Percentiles rank a stretch among this genome's conserved stretches.
phyloP scores from a whole-genome alignment of 257 asterid genomes.

The Solanum clarkiae region DNA sequence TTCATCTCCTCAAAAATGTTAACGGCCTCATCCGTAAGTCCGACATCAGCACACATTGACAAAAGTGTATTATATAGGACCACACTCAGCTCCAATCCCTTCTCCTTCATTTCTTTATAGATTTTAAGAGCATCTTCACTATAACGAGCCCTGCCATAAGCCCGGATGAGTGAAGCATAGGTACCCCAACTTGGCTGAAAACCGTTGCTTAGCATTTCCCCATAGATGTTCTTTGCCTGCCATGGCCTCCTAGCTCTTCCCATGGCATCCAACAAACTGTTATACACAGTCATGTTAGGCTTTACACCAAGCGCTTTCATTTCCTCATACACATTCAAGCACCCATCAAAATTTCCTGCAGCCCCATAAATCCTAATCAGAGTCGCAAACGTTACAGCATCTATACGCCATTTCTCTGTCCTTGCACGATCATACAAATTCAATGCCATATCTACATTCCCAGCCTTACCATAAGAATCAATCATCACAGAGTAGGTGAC shows the following conservation, averaged over 20 bases:
- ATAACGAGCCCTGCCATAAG: slow-evolving; percentile 59
- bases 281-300: slow-evolving; percentile 54
- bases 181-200: slow-evolving; percentile 63
- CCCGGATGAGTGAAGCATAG: slow-evolving; percentile 70
- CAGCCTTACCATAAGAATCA: slow-evolving; percentile 71
- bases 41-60: slow-evolving; percentile 76
- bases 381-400: slow-evolving; percentile 59
- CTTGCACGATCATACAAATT: slow-evolving; percentile 75
- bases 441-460: slow-evolving; percentile 64
- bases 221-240: slow-evolving; percentile 64
- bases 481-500: slow-evolving; percentile 75
- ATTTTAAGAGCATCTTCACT: slow-evolving; percentile 62
- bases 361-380: slow-evolving; percentile 58
- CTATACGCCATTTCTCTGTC: slow-evolving; percentile 74
- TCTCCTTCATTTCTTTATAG: slow-evolving; percentile 81
- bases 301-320: slow-evolving; percentile 71
- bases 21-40: slow-evolving; percentile 58
- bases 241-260: slow-evolving; percentile 95
- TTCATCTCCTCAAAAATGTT: slow-evolving; percentile 75
- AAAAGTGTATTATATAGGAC: slow-evolving; percentile 64
- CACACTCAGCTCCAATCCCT: slow-evolving; percentile 50
- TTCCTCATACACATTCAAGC: slow-evolving; percentile 85
- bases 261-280: slow-evolving; percentile 83
- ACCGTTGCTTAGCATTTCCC: slow-evolving; percentile 55
- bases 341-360: slow-evolving; percentile 73